These are phyloP conservation scores for Trametes maxima DNA, from an alignment of 768 basidiomycete genomes.

Conservation along the genomic window DNA sequence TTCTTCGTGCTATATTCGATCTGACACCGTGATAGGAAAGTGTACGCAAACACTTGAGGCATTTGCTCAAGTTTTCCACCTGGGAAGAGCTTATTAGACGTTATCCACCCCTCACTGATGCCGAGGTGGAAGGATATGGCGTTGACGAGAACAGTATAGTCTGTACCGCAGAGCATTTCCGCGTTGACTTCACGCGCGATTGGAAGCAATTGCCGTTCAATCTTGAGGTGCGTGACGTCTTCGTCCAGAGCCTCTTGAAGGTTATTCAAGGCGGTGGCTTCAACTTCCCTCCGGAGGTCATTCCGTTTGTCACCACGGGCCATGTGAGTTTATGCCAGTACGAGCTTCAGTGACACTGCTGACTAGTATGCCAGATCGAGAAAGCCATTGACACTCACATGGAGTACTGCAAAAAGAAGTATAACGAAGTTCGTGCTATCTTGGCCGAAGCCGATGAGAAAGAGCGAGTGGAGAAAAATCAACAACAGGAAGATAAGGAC, in stretches of 20 bases:
- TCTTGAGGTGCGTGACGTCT: background rate
- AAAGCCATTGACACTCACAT: background rate
- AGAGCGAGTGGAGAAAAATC: background rate
- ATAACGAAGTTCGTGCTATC: background rate
- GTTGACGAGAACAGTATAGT: background rate
- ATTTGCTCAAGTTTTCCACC: background rate
- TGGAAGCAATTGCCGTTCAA: constrained; percentile 1
- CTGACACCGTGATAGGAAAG: background rate
- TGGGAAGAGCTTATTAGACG: background rate
- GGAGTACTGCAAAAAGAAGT: constrained; percentile 6
- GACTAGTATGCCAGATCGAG: background rate
- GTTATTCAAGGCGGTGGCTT: constrained; percentile 1
- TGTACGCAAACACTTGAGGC: background rate
- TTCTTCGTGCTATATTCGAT: background rate
- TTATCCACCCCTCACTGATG: background rate
- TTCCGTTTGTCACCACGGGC: background rate
- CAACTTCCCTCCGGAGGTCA: background rate
- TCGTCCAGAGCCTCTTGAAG: background rate
- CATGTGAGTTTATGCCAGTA: constrained; percentile 1
- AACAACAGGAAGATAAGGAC: background rate
- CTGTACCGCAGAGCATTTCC: background rate
- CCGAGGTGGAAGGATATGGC: background rate
- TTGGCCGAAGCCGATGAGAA: background rate
- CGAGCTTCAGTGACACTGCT: background rate
- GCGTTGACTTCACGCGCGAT: constrained; percentile 2